phyloP scores from a whole-genome alignment of 2,329 filamentous ascomycete species.

The Colletotrichum tropicicola region DNA sequence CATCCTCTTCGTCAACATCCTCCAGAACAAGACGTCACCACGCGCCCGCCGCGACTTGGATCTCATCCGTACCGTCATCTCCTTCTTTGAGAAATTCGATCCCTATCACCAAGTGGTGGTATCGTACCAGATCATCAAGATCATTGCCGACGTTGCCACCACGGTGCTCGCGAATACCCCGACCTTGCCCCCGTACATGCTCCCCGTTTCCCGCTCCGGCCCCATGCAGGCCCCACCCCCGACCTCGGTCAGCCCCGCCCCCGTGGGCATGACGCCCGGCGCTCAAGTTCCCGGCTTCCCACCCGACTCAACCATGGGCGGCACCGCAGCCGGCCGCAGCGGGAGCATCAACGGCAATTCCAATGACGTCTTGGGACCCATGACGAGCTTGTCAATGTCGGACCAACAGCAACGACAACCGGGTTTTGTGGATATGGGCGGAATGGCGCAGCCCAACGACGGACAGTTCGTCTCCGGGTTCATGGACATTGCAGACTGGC shows the following conservation, averaged over 20 bases:
- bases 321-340: background rate
- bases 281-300: background rate
- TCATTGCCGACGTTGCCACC: conserved; percentile 20
- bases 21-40: conserved; percentile 17
- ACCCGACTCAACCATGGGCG: background rate
- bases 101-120: conserved; percentile 4
- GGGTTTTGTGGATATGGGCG: background rate
- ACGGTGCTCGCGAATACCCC: conserved; percentile 25
- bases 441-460: background rate
- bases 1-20: conserved; percentile 21
- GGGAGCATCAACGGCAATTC: conserved; percentile 1
- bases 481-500: conserved; percentile 22
- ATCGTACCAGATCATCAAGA: conserved; percentile 14
- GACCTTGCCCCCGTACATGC: conserved; percentile 22
- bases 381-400: conserved; percentile 22
- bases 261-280: background rate
- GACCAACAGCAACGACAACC: conserved; percentile 10
- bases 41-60: conserved; percentile 23
- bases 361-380: background rate
- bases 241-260: background rate
- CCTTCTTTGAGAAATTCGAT: conserved; percentile 26
- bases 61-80: conserved; percentile 21
- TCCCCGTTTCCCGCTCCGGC: background rate
- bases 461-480: conserved; percentile 1
- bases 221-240: background rate